Conservation (phyloP, 495 filamentous ascomycete species). For the Penicillium angulare region DNA sequence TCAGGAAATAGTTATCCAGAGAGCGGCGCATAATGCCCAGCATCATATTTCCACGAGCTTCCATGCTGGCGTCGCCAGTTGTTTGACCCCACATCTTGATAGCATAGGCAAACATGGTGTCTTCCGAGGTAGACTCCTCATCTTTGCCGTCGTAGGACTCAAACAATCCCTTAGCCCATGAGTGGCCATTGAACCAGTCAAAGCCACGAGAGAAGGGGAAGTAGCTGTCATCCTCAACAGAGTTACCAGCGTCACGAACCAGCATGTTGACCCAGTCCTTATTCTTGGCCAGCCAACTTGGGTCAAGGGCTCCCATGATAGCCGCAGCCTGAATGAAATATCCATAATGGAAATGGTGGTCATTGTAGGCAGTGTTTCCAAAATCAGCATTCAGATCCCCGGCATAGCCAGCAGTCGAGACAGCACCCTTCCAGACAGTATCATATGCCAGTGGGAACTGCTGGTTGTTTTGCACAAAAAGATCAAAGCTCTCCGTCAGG, state of each 20-base stretch:
- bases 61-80: slow-evolving; percentile 73
- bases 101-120: slow-evolving; percentile 83
- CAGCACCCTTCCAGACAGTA: slow-evolving; percentile 78
- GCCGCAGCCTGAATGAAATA: slow-evolving; percentile 92
- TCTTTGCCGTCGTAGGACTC: slow-evolving; percentile 90
- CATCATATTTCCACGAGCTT: slow-evolving; percentile 83
- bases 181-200: slow-evolving; percentile 95
- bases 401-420: slow-evolving; percentile 76
- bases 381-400: slow-evolving; percentile 74
- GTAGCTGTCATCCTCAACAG: slow-evolving; percentile 62
- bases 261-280: slow-evolving; percentile 78
- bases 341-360: slow-evolving; percentile 91
- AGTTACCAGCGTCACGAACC: slow-evolving; percentile 76
- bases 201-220: slow-evolving; percentile 88
- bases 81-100: slow-evolving; percentile 92
- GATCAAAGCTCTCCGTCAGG: slow-evolving; percentile 73
- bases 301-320: slow-evolving; percentile 78
- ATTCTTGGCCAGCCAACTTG: slow-evolving; percentile 69
- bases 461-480: slow-evolving; percentile 75
- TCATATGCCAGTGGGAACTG: slow-evolving; percentile 79
- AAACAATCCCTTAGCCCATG: slow-evolving; percentile 94
- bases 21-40: slow-evolving; percentile 69
- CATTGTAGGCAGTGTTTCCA: slow-evolving; percentile 86
- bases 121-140: slow-evolving; percentile 88
- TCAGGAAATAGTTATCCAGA: slow-evolving; percentile 78